A percentile compares a stretch with the other conserved stretches of the same genome.
Conservation (phyloP, 2,329 filamentous ascomycete genomes). For the Fusarium setosum region DNA sequence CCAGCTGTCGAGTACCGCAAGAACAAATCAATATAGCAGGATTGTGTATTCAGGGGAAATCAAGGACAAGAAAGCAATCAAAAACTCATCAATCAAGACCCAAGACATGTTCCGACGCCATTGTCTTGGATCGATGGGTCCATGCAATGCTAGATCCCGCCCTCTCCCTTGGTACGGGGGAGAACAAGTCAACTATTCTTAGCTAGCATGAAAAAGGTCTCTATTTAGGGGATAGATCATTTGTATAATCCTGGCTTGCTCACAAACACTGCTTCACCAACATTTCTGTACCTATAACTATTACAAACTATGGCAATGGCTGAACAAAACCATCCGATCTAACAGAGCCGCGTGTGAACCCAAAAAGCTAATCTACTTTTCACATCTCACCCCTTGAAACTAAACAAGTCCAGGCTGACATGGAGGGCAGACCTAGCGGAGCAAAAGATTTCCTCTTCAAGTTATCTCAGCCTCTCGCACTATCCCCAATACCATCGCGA, state of each 20-base stretch:
- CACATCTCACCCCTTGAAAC: no score
- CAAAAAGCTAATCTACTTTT: no score
- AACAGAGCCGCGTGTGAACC: no score
- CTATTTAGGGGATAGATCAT: no score
- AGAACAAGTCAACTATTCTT: no score
- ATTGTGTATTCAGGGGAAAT: slow-evolving; percentile 29
- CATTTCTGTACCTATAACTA: no score
- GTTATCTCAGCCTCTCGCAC: slow-evolving; percentile 5
- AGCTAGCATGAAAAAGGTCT: no score
- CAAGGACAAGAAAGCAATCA: slow-evolving; percentile 1
- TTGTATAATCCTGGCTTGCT: no score
- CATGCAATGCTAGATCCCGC: slow-evolving; percentile 17
- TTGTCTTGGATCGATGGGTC: slow-evolving; percentile 20
- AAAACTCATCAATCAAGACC: slow-evolving; percentile 10
- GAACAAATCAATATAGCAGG: slow-evolving; percentile 7
- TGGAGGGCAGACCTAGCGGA: neutral
- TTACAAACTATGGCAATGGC: no score
- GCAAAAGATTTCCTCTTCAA: neutral
- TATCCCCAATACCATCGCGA: slow-evolving; percentile 21
- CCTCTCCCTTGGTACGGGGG: slow-evolving; percentile 9
- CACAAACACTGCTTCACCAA: no score
- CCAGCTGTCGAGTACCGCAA: no score
- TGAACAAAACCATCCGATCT: no score
- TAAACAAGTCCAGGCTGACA: neutral
- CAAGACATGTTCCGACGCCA: slow-evolving; percentile 25